Percentiles rank a stretch among this genome's conserved stretches.
Conservation (phyloP, 495 filamentous ascomycete species). For the Talaromyces wortmannii region DNA sequence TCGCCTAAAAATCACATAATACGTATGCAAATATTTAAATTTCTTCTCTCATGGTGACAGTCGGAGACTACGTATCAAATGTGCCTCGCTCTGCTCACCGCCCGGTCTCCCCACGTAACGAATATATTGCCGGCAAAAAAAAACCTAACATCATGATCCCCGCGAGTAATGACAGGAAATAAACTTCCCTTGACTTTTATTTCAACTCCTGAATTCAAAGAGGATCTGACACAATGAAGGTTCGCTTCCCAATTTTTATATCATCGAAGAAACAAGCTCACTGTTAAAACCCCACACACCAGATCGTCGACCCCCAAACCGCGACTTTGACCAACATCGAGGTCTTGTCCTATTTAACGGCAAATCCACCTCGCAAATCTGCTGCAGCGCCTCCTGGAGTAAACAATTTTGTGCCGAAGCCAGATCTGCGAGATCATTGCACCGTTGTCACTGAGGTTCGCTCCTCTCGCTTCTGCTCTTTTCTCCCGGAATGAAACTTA, state of each 20-base stretch:
- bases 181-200: too few species aligned
- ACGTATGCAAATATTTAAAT: neutral
- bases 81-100: neutral
- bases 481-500: too few species aligned
- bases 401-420: constrained; percentile 33
- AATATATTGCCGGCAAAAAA: neutral
- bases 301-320: constrained; percentile 59
- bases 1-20: neutral
- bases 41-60: neutral
- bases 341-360: constrained; percentile 50
- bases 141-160: neutral
- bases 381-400: constrained; percentile 25
- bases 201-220: neutral
- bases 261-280: neutral
- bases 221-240: constrained; percentile 1
- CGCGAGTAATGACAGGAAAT: too few species aligned
- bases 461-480: too few species aligned
- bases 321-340: constrained; percentile 60
- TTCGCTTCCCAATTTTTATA: neutral
- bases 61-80: neutral
- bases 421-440: constrained; percentile 39
- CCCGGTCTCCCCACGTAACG: neutral
- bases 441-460: constrained; percentile 45
- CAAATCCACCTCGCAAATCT: constrained; percentile 37
- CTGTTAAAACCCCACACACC: neutral